Base-by-base conservation (phyloP, 345 rosid genomes). In the Cochlearia excelsa region DNA sequence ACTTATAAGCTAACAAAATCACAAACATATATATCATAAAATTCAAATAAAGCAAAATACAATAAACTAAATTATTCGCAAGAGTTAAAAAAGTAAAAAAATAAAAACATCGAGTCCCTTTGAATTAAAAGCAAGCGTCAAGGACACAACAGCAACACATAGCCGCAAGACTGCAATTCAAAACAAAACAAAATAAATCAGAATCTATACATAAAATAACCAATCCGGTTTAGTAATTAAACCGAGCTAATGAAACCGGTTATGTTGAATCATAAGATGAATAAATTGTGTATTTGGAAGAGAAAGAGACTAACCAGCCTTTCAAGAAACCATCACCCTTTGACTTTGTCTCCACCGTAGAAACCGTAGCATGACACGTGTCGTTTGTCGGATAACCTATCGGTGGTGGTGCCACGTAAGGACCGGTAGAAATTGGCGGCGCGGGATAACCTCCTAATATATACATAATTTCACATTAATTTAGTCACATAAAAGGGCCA, bases 301-400 rank as follows among this genome's bases (percentile, higher is more conserved):
- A 6, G 16, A 8, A 16, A 27, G 8, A 40, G 1, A 57, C 65
- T 49, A 34, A 70, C 74, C 74, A 71, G 70, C 75, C 75, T 64
- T 51, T 64, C n/a, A 52, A 58, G 66, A 71, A 71, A 27, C 75
- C 75, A 51, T 71, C 75, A 64, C 75, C 70, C 70, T 65, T 71
- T 2, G 75, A 46, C 11, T 64, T 71, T 2, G 75, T 52, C 57
- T 71, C 66, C 4, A 63, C 60, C 11, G 66, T 61, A 64, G 65
- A 70, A 54, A 33, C 35, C 7, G 56, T 39, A 2, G 30, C 61
- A 52, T 71, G 59, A 46, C 23, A 44, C 2, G 66, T 57, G 56
- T 70, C 61, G 44, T 43, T 58, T 5, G 61, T 64, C 27, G 75
- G 75, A 51, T 71, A 71, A 57, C 75, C 75, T 0, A 26, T 26